Evolutionary conservation across 2,329 filamentous ascomycete genomes (phyloP).

Genomic region (Ceratocystis variospora): DNA sequence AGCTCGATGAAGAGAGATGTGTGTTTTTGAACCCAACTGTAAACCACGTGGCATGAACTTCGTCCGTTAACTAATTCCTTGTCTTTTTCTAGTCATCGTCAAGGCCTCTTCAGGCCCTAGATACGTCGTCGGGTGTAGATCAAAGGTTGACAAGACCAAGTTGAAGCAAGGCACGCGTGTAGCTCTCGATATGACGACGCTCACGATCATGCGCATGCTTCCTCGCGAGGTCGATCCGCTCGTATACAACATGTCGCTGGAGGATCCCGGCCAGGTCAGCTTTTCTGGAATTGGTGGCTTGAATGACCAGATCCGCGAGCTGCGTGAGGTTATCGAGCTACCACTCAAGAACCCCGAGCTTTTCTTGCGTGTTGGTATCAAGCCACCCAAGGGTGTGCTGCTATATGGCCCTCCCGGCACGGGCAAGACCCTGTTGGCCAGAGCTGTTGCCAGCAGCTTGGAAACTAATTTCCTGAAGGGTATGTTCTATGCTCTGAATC

Average conservation of each 20-base stretch:
- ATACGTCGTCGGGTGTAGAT: conserved; percentile 96
- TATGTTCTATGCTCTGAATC: conserved; percentile 29
- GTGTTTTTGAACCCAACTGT: conserved; percentile 22
- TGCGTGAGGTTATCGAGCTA: conserved; percentile 94
- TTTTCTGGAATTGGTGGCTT: conserved; percentile 95
- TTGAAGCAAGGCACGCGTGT: conserved; percentile 97
- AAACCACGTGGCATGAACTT: neutral
- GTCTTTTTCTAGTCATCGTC: conserved; percentile 61
- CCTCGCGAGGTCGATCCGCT: conserved; percentile 95
- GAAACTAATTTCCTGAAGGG: conserved; percentile 98
- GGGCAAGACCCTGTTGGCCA: conserved; percentile 85
- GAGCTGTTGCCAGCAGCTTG: conserved; percentile 87
- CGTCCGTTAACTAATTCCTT: conserved; percentile 23
- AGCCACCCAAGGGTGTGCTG: conserved; percentile 93
- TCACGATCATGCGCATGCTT: conserved; percentile 99
- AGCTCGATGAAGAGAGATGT: conserved; percentile 98
- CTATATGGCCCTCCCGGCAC: conserved; percentile 94
- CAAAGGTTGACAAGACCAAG: conserved; percentile 94
- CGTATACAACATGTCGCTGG: conserved; percentile 99
- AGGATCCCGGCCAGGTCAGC: conserved; percentile 94
- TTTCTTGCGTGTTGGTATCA: conserved; percentile 93
- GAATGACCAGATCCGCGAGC: conserved; percentile 95
- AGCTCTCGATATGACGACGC: conserved; percentile 95
- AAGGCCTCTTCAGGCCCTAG: conserved; percentile 94
- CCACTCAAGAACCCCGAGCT: conserved; percentile 98